A percentile compares a stretch with the other conserved stretches of the same genome.
Conservation (phyloP, 2,329 filamentous ascomycete genomes). For the Zalaria obscura region DNA sequence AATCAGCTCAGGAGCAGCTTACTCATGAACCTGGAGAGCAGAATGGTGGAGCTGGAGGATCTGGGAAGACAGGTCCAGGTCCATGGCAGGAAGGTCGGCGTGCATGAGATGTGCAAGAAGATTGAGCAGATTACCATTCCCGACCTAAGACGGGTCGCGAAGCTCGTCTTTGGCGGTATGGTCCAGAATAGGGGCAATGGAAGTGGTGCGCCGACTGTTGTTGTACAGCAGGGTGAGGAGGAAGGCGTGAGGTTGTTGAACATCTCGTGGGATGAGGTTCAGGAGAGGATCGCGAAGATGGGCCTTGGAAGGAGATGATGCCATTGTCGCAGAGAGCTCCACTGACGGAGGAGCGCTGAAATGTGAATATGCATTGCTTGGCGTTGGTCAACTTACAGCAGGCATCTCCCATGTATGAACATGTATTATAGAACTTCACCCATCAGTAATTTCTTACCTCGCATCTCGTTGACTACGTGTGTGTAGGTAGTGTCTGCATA, state of each 20-base stretch:
- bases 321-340: no score
- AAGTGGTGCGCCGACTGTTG: slow-evolving; percentile 82
- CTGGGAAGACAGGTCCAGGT: slow-evolving; percentile 90
- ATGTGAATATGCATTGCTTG: no score
- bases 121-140: slow-evolving; percentile 71
- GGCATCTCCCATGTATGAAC: no score
- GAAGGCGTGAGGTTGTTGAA: slow-evolving; percentile 52
- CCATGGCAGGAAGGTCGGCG: slow-evolving; percentile 84
- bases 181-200: slow-evolving; percentile 63
- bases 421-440: no score
- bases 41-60: slow-evolving; percentile 97
- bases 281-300: slow-evolving; percentile 73
- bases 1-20: slow-evolving; percentile 85
- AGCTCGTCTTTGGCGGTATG: slow-evolving; percentile 60
- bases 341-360: no score
- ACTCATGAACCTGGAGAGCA: slow-evolving; percentile 92
- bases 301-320: slow-evolving; percentile 52
- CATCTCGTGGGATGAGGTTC: slow-evolving; percentile 77
- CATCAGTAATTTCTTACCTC: no score
- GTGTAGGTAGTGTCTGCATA: no score
- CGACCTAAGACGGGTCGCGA: slow-evolving; percentile 72
- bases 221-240: slow-evolving; percentile 79
- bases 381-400: no score
- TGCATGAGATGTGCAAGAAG: slow-evolving; percentile 78
- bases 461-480: no score